Conservation (phyloP, 2,329 filamentous ascomycete species). For the Alternaria ethzedia region DNA sequence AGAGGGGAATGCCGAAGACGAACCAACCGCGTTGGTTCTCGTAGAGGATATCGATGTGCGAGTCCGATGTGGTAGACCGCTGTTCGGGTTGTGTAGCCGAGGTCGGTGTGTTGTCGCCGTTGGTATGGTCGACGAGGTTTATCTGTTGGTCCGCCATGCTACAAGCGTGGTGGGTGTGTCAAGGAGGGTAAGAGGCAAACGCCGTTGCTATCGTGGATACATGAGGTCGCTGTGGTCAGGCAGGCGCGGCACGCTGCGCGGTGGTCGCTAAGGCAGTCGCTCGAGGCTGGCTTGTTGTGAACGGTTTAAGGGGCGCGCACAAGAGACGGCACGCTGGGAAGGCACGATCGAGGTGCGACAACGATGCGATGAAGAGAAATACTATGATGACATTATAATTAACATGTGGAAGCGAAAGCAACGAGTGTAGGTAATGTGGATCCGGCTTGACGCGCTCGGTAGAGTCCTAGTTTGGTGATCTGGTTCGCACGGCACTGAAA, state of each 20-base stretch:
- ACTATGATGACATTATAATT: slow-evolving; percentile 5
- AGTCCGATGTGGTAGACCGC: slow-evolving; percentile 27
- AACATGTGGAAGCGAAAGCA: slow-evolving; percentile 6
- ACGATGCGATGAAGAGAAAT: neutral
- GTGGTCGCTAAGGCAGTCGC: neutral
- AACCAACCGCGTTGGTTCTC: slow-evolving; percentile 95
- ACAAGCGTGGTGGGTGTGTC: neutral
- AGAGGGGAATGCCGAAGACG: slow-evolving; percentile 87
- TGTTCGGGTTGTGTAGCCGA: slow-evolving; percentile 20
- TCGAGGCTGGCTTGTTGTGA: slow-evolving; percentile 9
- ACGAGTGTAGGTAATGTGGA: slow-evolving; percentile 1
- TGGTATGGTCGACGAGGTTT: slow-evolving; percentile 64
- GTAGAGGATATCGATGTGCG: slow-evolving; percentile 79
- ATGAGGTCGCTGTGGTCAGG: slow-evolving; percentile 33
- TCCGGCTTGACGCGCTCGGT: slow-evolving; percentile 2
- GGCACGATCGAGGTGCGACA: slow-evolving; percentile 4
- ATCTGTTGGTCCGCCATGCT: slow-evolving; percentile 67
- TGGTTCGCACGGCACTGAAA: slow-evolving; percentile 17
- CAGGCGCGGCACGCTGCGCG: slow-evolving; percentile 22
- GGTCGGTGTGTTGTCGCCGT: slow-evolving; percentile 43
- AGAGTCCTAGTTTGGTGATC: slow-evolving; percentile 25
- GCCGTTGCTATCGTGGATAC: slow-evolving; percentile 38
- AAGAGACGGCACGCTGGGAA: slow-evolving; percentile 1
- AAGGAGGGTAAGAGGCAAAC: slow-evolving; percentile 18
- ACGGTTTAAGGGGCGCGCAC: slow-evolving; percentile 27